Evolutionary conservation across 495 filamentous ascomycete genomes (phyloP), one percentile per base, ranked within the genome.

Genomic region (Penicillium parvum): DNA sequence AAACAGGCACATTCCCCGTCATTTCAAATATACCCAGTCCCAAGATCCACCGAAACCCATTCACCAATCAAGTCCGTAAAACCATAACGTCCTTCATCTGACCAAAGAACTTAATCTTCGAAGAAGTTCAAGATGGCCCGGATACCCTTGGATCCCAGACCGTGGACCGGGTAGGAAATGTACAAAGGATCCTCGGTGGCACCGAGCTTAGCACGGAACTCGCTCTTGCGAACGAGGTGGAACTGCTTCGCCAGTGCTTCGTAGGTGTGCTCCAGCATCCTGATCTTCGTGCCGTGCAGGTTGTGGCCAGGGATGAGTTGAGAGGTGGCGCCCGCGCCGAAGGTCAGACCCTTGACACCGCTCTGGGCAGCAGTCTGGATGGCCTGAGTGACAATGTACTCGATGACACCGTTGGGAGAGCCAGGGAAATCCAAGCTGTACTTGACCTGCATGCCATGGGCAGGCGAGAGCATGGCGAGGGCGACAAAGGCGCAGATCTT

Each of bases 151-250:
- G 86, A 82, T 0, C 86, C 88, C 15, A 92, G 66, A 1, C 88
- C 86, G 63, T 88, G 82, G 19, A 82, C 77, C 8, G 86, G 88
- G 61, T 92, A 91, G 50, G 83, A 81, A 49, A 94, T 85, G 57
- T 85, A 95, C 17, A 86, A 77, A 32, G 83, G 76, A 34, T 91
- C 87, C 41, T 90, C 85, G 51, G 68, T 54, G 4, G 82, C 84
- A 21, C 87, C 86, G 61, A 94, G 77, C 72, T 94, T 94, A 66
- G 88, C 82, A 29, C 87, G 70, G 68, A 94, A 92, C 60, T 90
- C 88, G 48, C 78, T 86, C 78, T 95, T 95, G 17, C 82, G 76
- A 19, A 85, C 79, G 32, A 94, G 69, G 52, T 82, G 83, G 49
- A 92, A 78, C 58, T 88, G 82, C 57, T 82, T 82, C 9, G 82